These are phyloP conservation scores for Microthlaspi erraticum DNA, from an alignment of 345 rosid species.

Conservation along the genomic window DNA sequence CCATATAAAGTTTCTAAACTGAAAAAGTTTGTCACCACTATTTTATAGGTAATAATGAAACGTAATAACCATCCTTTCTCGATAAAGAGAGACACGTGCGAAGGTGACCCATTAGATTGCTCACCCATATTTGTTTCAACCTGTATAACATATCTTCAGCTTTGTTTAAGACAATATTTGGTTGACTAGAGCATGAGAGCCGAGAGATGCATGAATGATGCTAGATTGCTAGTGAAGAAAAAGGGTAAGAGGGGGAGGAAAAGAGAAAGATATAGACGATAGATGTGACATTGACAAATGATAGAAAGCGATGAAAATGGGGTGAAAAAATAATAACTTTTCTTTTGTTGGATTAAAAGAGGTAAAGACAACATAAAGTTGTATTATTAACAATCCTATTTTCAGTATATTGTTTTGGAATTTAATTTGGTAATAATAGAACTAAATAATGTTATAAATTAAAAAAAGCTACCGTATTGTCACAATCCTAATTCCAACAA, in stretches of 20 bases:
- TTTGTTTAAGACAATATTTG: neutral
- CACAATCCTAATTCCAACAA: constrained; percentile 1
- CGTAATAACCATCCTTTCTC: neutral
- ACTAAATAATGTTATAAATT: neutral
- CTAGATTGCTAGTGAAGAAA: neutral
- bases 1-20: neutral
- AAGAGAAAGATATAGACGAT: neutral
- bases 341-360: neutral
- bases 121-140: neutral
- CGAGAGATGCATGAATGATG: constrained; percentile 28
- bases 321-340: neutral
- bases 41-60: neutral
- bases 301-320: neutral
- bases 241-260: neutral
- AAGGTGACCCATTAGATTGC: neutral
- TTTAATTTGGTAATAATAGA: neutral
- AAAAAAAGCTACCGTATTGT: neutral
- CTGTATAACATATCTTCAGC: neutral
- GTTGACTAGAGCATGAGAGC: neutral
- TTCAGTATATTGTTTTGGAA: neutral
- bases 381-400: neutral
- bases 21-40: neutral
- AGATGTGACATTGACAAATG: constrained; percentile 35
- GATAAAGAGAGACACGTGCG: neutral
- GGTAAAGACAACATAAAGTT: constrained; percentile 12